Conservation (phyloP, 2,329 filamentous ascomycete genomes). For the Cytospora piceicola region DNA sequence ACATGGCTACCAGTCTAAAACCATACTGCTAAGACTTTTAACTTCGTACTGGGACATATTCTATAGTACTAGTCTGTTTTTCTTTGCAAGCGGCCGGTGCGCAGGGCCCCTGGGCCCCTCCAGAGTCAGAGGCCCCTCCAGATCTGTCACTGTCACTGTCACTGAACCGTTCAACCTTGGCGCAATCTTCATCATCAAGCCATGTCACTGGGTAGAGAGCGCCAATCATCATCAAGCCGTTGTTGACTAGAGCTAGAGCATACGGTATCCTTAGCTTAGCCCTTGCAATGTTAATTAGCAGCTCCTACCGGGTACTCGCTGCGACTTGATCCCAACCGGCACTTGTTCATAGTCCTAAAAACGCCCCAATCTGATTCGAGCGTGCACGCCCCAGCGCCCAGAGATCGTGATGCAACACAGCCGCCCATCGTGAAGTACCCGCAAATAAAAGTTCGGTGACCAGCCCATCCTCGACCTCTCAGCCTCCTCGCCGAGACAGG, state of each 20-base stretch:
- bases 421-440: conserved; percentile 13
- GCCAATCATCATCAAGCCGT: background rate
- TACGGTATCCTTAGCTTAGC: too few species aligned
- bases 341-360: too few species aligned
- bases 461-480: background rate
- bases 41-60: too few species aligned
- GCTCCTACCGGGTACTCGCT: background rate
- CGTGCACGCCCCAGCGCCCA: conserved; percentile 7
- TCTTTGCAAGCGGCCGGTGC: background rate
- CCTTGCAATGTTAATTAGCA: background rate
- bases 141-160: background rate
- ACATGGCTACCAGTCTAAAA: background rate
- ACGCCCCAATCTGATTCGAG: too few species aligned
- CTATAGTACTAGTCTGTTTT: background rate
- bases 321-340: background rate
- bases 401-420: conserved; percentile 16
- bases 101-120: background rate
- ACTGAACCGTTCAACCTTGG: background rate
- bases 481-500: background rate
- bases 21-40: too few species aligned
- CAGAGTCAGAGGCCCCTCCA: background rate
- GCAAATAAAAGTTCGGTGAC: background rate
- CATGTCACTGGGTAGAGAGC: background rate
- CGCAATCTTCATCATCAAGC: background rate
- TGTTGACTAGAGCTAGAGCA: background rate